Evolutionary conservation across 306 rosid species (phyloP).

Genomic region (Citrullus amarus): DNA sequence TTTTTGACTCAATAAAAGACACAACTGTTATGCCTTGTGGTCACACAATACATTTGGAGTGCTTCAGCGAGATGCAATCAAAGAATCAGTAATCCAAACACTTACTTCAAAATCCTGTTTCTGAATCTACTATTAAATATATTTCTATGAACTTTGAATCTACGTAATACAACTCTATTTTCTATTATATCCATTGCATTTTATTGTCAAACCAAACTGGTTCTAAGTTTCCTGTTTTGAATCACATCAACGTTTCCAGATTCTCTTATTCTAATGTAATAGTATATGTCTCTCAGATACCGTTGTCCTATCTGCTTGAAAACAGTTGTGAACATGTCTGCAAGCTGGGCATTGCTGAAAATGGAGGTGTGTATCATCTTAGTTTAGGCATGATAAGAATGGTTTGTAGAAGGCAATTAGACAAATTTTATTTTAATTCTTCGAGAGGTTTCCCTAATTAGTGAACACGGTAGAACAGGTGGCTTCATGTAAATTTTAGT

Average conservation of each 20-base stretch:
- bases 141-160: not conserved
- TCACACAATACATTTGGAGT: conserved; percentile 62
- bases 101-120: not conserved
- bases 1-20: conserved; percentile 53
- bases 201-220: not conserved
- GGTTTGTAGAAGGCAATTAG: not conserved
- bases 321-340: conserved; percentile 37
- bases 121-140: not conserved
- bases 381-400: not conserved
- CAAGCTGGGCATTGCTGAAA: conserved; percentile 31
- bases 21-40: conserved; percentile 49
- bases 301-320: conserved; percentile 68
- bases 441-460: not conserved
- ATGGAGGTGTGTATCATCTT: conserved; percentile 25
- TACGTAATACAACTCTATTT: not conserved
- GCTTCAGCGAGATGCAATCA: conserved; percentile 32
- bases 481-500: not conserved
- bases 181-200: not conserved
- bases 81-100: conserved; percentile 30
- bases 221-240: not conserved
- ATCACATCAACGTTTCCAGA: not conserved
- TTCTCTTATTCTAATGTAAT: not conserved
- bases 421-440: not conserved
- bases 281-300: conserved; percentile 25
- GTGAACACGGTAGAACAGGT: not conserved